Evolutionary conservation across 345 rosid genomes (phyloP).

Genomic region (Hevea brasiliensis): DNA sequence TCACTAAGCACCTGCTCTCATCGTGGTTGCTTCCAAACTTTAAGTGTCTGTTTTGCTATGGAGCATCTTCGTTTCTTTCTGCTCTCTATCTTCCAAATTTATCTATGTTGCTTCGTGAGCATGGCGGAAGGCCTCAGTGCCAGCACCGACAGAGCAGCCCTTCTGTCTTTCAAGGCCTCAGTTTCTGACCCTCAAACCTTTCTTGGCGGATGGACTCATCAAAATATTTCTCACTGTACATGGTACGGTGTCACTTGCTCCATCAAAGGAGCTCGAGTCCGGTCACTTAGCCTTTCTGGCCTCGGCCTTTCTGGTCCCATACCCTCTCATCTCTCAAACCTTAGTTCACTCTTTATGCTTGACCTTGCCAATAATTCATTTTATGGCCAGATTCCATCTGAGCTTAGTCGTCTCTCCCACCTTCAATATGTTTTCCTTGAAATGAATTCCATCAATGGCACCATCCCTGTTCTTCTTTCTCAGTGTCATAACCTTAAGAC

Average conservation of each 20-base stretch:
- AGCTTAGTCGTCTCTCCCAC: constrained; percentile 5
- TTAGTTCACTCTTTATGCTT: constrained; percentile 17
- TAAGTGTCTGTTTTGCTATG: no score
- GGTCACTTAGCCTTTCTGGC: neutral
- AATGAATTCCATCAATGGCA: neutral
- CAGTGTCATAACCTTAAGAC: neutral
- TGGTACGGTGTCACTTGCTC: constrained; percentile 24
- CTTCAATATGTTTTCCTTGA: neutral
- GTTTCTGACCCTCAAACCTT: constrained; percentile 25
- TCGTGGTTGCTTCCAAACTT: no score
- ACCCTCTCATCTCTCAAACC: constrained; percentile 19
- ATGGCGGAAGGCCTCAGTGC: neutral
- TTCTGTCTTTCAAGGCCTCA: constrained; percentile 20
- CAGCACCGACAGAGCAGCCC: constrained; percentile 25
- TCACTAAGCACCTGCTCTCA: neutral
- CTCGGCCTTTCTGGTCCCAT: neutral
- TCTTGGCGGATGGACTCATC: constrained; percentile 24
- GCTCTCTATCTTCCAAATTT: neutral
- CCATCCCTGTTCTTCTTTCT: neutral
- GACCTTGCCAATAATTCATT: constrained; percentile 17
- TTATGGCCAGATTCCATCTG: constrained; percentile 18
- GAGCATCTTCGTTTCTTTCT: neutral
- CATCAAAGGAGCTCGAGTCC: neutral
- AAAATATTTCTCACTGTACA: constrained; percentile 22
- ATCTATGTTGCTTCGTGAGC: neutral